Conservation (phyloP, 805 yeast genomes). For the Candida sakaeoensis region DNA sequence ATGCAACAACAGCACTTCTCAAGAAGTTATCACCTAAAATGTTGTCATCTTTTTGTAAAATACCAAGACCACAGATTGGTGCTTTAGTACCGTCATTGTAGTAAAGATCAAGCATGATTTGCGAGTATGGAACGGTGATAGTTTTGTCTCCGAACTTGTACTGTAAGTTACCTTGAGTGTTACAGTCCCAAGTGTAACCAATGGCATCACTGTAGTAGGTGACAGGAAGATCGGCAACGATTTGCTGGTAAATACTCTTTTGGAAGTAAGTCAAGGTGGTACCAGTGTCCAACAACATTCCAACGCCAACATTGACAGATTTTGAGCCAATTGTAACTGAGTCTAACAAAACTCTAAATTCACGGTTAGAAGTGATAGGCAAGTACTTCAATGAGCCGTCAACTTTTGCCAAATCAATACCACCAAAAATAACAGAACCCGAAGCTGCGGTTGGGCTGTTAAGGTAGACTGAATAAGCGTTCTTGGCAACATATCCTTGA, state of each 20-base stretch:
- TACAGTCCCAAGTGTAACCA: slow-evolving; percentile 38
- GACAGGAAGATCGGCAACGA: slow-evolving; percentile 21
- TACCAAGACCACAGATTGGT: slow-evolving; percentile 18
- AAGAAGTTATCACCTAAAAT: slow-evolving; percentile 62
- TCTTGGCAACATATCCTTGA: slow-evolving; percentile 27
- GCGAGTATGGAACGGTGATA: slow-evolving; percentile 14
- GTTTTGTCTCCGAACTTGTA: slow-evolving; percentile 37
- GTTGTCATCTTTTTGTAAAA: slow-evolving; percentile 12
- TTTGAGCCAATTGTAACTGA: slow-evolving; percentile 1
- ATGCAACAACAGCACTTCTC: slow-evolving; percentile 56
- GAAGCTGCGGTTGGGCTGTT: slow-evolving; percentile 14
- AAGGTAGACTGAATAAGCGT: slow-evolving; percentile 31
- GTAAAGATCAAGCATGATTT: slow-evolving; percentile 11
- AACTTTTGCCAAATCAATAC: slow-evolving; percentile 23
- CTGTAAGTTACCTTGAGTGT: slow-evolving; percentile 4
- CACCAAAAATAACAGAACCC: slow-evolving; percentile 26
- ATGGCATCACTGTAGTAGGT: slow-evolving; percentile 7
- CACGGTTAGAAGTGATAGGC: slow-evolving; percentile 10
- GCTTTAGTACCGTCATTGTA: slow-evolving; percentile 38
- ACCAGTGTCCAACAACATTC: slow-evolving; percentile 24
- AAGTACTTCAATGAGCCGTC: slow-evolving; percentile 17
- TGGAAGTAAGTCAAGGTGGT: slow-evolving; percentile 39
- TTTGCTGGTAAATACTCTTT: slow-evolving; percentile 13
- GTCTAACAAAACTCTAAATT: slow-evolving; percentile 4
- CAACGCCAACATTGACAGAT: slow-evolving; percentile 13